Percentiles rank a stretch among this genome's conserved stretches.
phyloP scores from a whole-genome alignment of 805 yeast species.

The Wickerhamomyces tratensis region DNA sequence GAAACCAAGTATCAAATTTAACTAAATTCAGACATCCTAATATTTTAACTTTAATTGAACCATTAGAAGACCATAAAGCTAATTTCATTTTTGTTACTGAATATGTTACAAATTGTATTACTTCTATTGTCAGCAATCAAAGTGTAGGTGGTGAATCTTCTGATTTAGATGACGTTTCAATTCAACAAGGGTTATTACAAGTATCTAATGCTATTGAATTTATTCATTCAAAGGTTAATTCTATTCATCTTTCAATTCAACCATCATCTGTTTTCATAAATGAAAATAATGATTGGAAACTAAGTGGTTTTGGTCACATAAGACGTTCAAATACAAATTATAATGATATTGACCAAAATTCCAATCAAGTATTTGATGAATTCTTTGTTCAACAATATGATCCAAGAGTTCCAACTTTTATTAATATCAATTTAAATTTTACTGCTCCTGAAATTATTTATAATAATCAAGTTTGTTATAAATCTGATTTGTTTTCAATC shows the following conservation, averaged over 20 bases:
- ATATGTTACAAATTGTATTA: conserved; percentile 50
- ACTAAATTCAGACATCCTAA: conserved; percentile 87
- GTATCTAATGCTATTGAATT: conserved; percentile 72
- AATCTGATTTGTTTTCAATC: conserved; percentile 76
- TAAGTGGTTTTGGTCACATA: conserved; percentile 63
- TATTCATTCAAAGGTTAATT: conserved; percentile 65
- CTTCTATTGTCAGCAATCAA: conserved; percentile 21
- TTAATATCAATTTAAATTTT: conserved; percentile 62
- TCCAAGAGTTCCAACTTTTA: conserved; percentile 63
- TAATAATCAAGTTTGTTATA: conserved; percentile 51
- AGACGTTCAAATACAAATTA: conserved; percentile 33
- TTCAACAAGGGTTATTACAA: conserved; percentile 78
- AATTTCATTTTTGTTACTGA: conserved; percentile 81
- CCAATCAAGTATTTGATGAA: conserved; percentile 24
- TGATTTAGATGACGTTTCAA: conserved; percentile 53
- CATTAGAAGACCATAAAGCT: conserved; percentile 76
- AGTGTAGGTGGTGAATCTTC: conserved; percentile 19
- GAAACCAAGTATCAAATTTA: conserved; percentile 58
- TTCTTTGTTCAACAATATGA: conserved; percentile 64
- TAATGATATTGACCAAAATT: too few relatives aligned
- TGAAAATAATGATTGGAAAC: conserved; percentile 88
- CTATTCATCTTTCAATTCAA: conserved; percentile 67
- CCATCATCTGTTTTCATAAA: conserved; percentile 74
- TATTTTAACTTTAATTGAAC: conserved; percentile 74
- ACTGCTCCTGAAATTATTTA: conserved; percentile 78